Base-by-base conservation (phyloP, 2,329 filamentous ascomycete genomes). In the Fusarium sp. region DNA sequence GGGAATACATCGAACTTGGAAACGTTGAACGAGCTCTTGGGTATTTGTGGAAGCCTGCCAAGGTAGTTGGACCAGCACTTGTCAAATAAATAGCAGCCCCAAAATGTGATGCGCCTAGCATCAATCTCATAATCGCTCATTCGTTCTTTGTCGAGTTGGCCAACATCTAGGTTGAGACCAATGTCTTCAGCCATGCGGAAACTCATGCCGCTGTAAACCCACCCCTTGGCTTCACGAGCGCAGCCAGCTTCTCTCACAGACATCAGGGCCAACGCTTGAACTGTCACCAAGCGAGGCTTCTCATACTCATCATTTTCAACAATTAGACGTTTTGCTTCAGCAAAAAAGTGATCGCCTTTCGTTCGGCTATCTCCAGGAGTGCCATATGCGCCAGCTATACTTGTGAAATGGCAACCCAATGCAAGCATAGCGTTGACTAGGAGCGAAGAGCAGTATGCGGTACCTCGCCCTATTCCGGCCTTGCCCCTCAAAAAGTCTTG, bases 61-160 rank as follows among this genome's bases (percentile, higher is more conserved):
- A 98, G 87, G 73, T 98, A 98, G 77, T 97, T 98, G 49, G 94
- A 97, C 94, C 95, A 98, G 78, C 93, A 97, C 84, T 97, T 98
- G 82, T 99, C 96, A 77, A 98, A 97, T n/a, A 97, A 81, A 78
- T 96, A 98, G 77, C 94, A 97, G 8, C 96, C 96, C 96, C 96
- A 98, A 75, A 97, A 98, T 0, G 96, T 98, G 41, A 98, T 90
- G 53, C 92, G 87, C 39, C 96, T 86, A 4, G 94, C 94, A 79
- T 99, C 96, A 39, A 96, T 87, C 77, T 97, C 95, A 46, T 92
- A 87, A 59, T 97, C 93, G 63, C 89, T 89, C 68, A 95, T 84
- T 28, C 83, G 79, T 50, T 86, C 83, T 59, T 82, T 84, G 59
- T 86, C 87, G 60, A 93, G 85, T 10, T 88, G 88, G 19, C 88